Base-by-base conservation (phyloP, 306 rosid species). In the Begonia loranthoides region DNA sequence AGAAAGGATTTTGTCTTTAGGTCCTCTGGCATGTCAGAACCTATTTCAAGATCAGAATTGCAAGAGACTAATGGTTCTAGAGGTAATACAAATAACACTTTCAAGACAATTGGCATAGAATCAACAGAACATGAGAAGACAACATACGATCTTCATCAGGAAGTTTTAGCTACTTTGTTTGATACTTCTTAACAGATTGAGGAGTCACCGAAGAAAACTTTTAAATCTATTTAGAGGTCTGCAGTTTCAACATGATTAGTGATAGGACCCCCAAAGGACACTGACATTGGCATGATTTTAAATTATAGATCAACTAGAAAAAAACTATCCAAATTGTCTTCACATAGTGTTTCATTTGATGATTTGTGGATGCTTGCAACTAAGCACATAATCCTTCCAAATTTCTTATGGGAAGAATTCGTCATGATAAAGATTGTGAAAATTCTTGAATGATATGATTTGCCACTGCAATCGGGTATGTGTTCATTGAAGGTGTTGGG, bases 141-240 rank as follows among this genome's bases (percentile, higher is more conserved):
- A 46, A 76, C 45, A 70, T 60, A 39, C 48, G 75, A 75, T 51
- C 76, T 85, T 50, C 74, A 72, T 69, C 70, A 75, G 75, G 90
- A 77, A 54, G 17, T 90, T 54, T 47, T 78, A 75, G 58, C 75
- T 64, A 36, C 79, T 55, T 65, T 90, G 51, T 90, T 76, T 73
- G 53, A 15, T 74, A 66, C 70, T 59, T 15, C 56, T 15, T 70
- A 75, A 63, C 60, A 45, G 55, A 17, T 47, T 40, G 71, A 64
- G 52, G 73, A 70, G 65, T 17, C 68, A 59, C 76, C 73, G 52
- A 60, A 40, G 56, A 70, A 66, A 74, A 56, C 15, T 52, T 65
- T 49, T 15, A 75, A 66, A 64, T 61, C 55, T 48, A 50, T 9
- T 46, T 73, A 52, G 54, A 73, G 56, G 60, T 49, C 33, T 68